A percentile compares a stretch with the other conserved stretches of the same genome.
Conservation (phyloP, 1,284 basidiomycete species). For the Phenoliferia sp. region DNA sequence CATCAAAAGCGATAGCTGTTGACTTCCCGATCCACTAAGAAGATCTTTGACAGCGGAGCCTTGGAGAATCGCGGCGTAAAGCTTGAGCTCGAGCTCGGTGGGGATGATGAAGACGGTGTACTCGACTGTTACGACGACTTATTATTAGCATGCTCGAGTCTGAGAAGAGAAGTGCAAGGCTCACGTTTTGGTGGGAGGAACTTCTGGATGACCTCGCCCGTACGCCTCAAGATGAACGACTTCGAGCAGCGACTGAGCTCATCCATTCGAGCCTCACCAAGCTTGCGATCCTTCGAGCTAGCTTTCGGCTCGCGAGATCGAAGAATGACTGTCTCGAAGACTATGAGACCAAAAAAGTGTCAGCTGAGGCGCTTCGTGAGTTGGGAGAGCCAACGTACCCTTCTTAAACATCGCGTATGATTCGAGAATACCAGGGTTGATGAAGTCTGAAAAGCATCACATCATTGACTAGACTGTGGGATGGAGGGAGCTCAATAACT, state of each 20-base stretch:
- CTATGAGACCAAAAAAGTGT: conserved; percentile 63
- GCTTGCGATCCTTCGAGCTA: conserved; percentile 61
- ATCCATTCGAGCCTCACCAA: conserved; percentile 58
- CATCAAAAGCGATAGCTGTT: conserved; percentile 38
- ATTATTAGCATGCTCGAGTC: background rate
- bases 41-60: conserved; percentile 14
- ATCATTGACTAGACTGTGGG: background rate
- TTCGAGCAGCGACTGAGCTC: conserved; percentile 72
- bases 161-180: conserved; percentile 34
- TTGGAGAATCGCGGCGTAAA: conserved; percentile 70
- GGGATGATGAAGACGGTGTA: conserved; percentile 88
- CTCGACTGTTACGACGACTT: conserved; percentile 58
- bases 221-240: conserved; percentile 85
- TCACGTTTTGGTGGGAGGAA: conserved; percentile 86
- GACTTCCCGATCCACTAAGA: conserved; percentile 17
- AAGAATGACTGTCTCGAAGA: conserved; percentile 85
- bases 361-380: background rate
- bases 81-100: conserved; percentile 69
- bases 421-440: conserved; percentile 79
- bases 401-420: conserved; percentile 37
- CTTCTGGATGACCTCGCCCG: conserved; percentile 70
- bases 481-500: too few relatives aligned
- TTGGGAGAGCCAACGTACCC: conserved; percentile 1
- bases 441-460: conserved; percentile 75
- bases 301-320: conserved; percentile 77